Evolutionary conservation across 169 alveolate species (phyloP).

Genomic region (Plasmodium coatneyi): DNA sequence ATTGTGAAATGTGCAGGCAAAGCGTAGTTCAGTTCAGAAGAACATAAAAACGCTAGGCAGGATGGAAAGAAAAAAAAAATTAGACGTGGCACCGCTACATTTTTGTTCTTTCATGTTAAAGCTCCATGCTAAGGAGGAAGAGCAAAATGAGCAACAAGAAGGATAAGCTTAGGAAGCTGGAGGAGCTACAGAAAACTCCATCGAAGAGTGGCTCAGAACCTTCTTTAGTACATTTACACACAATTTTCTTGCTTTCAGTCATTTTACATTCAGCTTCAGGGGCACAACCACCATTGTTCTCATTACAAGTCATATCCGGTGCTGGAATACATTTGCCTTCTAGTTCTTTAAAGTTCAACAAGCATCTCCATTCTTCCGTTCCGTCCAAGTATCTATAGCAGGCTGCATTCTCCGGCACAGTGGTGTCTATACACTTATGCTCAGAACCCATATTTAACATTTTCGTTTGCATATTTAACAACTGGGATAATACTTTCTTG

Average conservation of each 20-base stretch:
- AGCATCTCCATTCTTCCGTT: constrained; percentile 54
- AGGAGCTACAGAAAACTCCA: constrained; percentile 69
- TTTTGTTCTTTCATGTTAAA: neutral
- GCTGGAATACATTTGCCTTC: constrained; percentile 16
- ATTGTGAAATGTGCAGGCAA: neutral
- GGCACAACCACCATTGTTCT: constrained; percentile 68
- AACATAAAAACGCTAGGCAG: neutral
- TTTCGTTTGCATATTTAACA: neutral
- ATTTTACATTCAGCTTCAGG: constrained; percentile 10
- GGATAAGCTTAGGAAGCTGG: constrained; percentile 41
- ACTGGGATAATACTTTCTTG: neutral
- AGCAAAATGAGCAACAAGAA: constrained; percentile 6
- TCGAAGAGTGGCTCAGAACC: neutral
- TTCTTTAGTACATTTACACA: constrained; percentile 17
- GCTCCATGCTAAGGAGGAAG: neutral
- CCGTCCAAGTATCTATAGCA: constrained; percentile 41
- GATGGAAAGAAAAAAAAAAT: neutral
- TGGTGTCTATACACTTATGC: constrained; percentile 16
- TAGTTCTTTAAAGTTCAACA: constrained; percentile 13
- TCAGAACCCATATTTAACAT: neutral
- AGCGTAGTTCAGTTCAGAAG: neutral
- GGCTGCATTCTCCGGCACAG: constrained; percentile 26
- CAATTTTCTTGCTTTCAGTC: neutral
- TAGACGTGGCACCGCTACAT: neutral
- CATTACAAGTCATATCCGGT: constrained; percentile 17